Evolutionary conservation across 73 alveolate genomes (phyloP), one percentile per base, ranked within the genome.

Genomic region (Tetrahymena thermophila): DNA sequence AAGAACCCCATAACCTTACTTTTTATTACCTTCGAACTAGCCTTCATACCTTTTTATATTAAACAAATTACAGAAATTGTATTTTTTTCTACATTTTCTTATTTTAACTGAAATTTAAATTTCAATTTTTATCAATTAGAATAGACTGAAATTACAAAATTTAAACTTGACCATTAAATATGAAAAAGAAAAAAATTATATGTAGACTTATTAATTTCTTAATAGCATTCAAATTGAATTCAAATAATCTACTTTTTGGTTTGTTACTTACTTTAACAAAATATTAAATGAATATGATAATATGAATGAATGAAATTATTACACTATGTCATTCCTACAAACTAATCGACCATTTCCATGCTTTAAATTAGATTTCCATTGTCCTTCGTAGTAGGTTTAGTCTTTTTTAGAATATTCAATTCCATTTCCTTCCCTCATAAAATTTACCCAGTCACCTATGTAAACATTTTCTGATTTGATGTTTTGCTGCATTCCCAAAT

Each of bases 291-390:
- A 23, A 56, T 9, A 4, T 23, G 14, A 56, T 34, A 71, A 28
- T 23, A 21, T 8, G 4, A 58, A 71, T 71, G 40, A 25, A 71
- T 71, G 15, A 44, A 94, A 85, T 37, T 94, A 34, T 43, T 94
- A 94, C 55, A 95, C 96, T 25, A 85, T 94, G 4, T 95, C 97
- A 93, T 95, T 95, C 19, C 93, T 55, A 93, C 56, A 95, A 42
- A 94, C 57, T 10, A 95, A 37, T 9, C 97, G 93, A 17, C 97
- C 97, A 93, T 34, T 85, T 34, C 97, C 97, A 93, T 40, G 56
- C 35, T 95, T 95, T 44, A 42, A 58, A 5, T 94, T 93, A 93
- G 93, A 83, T 35, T 43, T 38, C 97, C 97, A 95, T 31, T 94
- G 31, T 38, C 97, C 97, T 50, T 93, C 83, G 93, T 95, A 95